These are phyloP conservation scores for Lepidium aucheri DNA, from an alignment of 345 rosid genomes.

Conservation along the genomic window DNA sequence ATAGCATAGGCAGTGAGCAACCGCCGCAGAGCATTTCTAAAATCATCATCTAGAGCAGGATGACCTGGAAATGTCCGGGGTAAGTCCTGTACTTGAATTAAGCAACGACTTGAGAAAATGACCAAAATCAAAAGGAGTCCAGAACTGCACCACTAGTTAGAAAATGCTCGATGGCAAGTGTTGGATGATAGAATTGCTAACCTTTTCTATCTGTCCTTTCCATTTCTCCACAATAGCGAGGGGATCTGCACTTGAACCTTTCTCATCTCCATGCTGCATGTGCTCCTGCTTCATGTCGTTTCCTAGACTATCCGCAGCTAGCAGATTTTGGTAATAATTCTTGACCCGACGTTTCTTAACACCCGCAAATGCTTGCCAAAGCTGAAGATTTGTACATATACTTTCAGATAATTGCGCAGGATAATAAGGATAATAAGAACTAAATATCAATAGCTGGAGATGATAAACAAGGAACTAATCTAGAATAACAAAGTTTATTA, in stretches of 20 bases:
- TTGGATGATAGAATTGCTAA: background rate
- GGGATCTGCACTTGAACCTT: slow-evolving; percentile 26
- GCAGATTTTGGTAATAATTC: slow-evolving; percentile 67
- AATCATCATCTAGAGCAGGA: slow-evolving; percentile 91
- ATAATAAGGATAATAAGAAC: background rate
- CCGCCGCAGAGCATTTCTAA: slow-evolving; percentile 94
- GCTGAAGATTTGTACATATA: slow-evolving; percentile 44
- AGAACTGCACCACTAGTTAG: background rate
- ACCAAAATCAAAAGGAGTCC: slow-evolving; percentile 4
- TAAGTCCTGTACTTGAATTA: slow-evolving; percentile 63
- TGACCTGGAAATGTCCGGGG: slow-evolving; percentile 99
- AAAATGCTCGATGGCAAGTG: background rate
- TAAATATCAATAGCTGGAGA: background rate
- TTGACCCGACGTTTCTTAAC: slow-evolving; percentile 72
- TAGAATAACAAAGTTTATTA: slow-evolving; percentile 22
- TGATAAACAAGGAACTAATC: background rate
- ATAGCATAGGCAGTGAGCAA: slow-evolving; percentile 96
- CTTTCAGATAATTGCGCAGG: slow-evolving; percentile 2
- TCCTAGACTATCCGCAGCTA: slow-evolving; percentile 47
- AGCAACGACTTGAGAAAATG: slow-evolving; percentile 11
- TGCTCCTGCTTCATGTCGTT: slow-evolving; percentile 35
- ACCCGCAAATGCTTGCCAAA: slow-evolving; percentile 98
- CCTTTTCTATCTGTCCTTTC: slow-evolving; percentile 30
- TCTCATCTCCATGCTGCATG: slow-evolving; percentile 25
- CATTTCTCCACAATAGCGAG: slow-evolving; percentile 32